Percentiles rank a stretch among this genome's conserved stretches.
These are phyloP conservation scores for Santalum album DNA, from an alignment of 164 flowering plant genomes.

Conservation along the genomic window DNA sequence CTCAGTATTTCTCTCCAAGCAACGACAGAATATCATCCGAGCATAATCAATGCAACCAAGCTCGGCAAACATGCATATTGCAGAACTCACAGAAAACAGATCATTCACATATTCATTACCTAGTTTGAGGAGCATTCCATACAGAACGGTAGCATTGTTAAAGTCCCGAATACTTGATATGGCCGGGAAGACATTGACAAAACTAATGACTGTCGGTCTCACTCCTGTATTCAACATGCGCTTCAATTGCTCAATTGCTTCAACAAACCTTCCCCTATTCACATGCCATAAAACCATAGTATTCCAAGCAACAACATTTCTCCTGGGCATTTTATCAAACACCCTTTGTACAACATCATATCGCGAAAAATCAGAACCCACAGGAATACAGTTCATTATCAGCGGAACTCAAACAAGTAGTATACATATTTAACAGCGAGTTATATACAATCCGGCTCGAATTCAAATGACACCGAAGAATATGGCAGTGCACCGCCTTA, in stretches of 20 bases:
- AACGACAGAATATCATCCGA: constrained; percentile 47
- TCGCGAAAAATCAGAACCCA: neutral
- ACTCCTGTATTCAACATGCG: constrained; percentile 54
- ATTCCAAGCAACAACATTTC: constrained; percentile 78
- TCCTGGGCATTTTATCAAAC: constrained; percentile 54
- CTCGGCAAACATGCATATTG: constrained; percentile 60
- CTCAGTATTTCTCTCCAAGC: constrained; percentile 55
- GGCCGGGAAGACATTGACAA: constrained; percentile 78
- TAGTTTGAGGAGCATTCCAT: constrained; percentile 56
- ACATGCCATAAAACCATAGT: constrained; percentile 71
- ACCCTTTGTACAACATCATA: constrained; percentile 46
- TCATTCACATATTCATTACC: constrained; percentile 51
- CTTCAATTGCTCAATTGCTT: constrained; percentile 48
- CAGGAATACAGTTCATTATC: constrained; percentile 4
- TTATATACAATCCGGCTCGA: constrained; percentile 63
- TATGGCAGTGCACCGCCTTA: constrained; percentile 63
- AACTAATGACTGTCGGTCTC: constrained; percentile 57
- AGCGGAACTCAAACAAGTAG: constrained; percentile 28
- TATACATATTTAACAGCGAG: constrained; percentile 79
- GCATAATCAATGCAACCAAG: constrained; percentile 50
- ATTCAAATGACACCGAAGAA: constrained; percentile 39
- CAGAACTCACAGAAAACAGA: constrained; percentile 65
- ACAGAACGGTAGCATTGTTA: constrained; percentile 32
- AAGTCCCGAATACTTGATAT: constrained; percentile 27
- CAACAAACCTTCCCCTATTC: constrained; percentile 32